phyloP scores from a whole-genome alignment of 352 stramenopile species.

The Discostella stelligera region DNA sequence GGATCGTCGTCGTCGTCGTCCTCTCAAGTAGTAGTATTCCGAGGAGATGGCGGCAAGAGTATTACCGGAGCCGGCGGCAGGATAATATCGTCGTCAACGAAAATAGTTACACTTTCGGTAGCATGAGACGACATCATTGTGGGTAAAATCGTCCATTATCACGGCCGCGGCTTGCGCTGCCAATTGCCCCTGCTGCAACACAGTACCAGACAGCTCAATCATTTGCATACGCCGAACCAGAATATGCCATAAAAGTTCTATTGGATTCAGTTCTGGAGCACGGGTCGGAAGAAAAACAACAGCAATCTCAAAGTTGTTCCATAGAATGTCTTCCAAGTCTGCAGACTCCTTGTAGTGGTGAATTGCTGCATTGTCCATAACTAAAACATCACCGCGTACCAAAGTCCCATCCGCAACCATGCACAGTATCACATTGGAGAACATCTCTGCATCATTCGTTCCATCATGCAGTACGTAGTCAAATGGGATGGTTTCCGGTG shows the following conservation, averaged over 20 bases:
- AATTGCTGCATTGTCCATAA: not conserved
- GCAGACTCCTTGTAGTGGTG: not conserved
- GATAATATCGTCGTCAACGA: no score
- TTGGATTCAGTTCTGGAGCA: not conserved
- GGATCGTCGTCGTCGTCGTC: no score
- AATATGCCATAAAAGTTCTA: not conserved
- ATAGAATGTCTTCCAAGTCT: not conserved
- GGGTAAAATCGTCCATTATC: no score
- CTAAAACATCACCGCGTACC: not conserved
- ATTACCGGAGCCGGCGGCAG: no score
- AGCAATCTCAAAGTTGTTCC: not conserved
- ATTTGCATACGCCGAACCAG: not conserved
- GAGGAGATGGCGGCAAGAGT: no score
- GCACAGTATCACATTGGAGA: not conserved
- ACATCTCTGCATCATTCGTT: slow-evolving; percentile 4
- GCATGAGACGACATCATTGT: no score
- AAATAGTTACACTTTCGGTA: no score
- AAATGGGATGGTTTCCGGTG: not conserved
- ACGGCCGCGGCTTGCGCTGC: no score
- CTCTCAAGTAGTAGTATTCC: no score
- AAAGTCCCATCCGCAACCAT: not conserved
- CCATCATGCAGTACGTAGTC: slow-evolving; percentile 1
- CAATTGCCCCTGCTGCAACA: no score
- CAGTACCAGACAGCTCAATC: no score
- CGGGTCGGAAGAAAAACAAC: not conserved